These are phyloP conservation scores for Termitomyces sp. DNA, from an alignment of 768 basidiomycete species.

Conservation along the genomic window DNA sequence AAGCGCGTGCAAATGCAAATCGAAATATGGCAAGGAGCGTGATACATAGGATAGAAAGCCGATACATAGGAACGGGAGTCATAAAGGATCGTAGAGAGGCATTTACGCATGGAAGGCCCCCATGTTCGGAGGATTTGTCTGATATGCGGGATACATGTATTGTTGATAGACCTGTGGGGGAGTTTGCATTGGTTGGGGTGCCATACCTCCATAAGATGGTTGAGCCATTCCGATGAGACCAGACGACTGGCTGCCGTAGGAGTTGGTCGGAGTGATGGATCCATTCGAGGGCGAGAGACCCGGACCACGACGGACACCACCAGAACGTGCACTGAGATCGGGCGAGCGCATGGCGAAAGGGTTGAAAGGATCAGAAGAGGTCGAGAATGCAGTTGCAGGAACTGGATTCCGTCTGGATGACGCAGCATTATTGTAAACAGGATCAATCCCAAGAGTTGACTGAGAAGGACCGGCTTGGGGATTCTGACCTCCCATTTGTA, in stretches of 20 bases:
- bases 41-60: constrained; percentile 25
- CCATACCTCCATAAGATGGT: constrained; percentile 55
- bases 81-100: constrained; percentile 34
- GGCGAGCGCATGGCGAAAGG: constrained; percentile 43
- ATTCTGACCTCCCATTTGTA: constrained; percentile 88
- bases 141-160: constrained; percentile 83
- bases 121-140: constrained; percentile 73
- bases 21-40: constrained; percentile 24
- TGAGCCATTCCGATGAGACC: constrained; percentile 62
- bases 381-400: constrained; percentile 30
- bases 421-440: constrained; percentile 42
- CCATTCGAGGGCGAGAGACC: constrained; percentile 41
- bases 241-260: constrained; percentile 58
- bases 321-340: constrained; percentile 41
- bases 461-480: constrained; percentile 68
- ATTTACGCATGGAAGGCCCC: constrained; percentile 66
- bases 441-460: constrained; percentile 61
- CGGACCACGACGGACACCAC: constrained; percentile 41
- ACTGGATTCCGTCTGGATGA: constrained; percentile 32
- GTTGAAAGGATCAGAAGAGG: constrained; percentile 41
- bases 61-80: constrained; percentile 29
- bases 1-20: constrained; percentile 26
- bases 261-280: constrained; percentile 28
- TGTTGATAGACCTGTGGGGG: constrained; percentile 69
- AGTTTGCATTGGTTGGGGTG: constrained; percentile 37